These are phyloP conservation scores for Albophoma yamanashiensis DNA, from an alignment of 2,329 filamentous ascomycete genomes.

Conservation along the genomic window DNA sequence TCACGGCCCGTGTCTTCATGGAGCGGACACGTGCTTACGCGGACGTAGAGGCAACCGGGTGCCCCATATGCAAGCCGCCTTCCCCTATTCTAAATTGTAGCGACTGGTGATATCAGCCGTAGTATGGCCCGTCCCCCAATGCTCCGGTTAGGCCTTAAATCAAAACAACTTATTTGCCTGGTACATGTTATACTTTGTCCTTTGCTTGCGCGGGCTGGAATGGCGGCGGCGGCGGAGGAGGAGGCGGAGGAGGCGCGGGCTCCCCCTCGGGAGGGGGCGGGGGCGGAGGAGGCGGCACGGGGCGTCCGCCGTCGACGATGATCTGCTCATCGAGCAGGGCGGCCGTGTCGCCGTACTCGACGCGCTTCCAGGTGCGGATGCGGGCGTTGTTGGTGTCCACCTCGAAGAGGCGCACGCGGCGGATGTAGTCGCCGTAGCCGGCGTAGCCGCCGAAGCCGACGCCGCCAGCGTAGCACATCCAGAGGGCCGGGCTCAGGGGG, in stretches of 20 bases:
- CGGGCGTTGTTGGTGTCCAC: conserved; percentile 84
- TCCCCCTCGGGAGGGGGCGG: conserved; percentile 2
- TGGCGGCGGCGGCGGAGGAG: conserved; percentile 4
- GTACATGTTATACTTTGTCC: neutral
- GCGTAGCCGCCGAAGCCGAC: conserved; percentile 91
- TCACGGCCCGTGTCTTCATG: neutral
- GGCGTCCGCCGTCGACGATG: conserved; percentile 51
- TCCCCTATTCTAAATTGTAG: neutral
- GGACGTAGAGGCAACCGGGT: neutral
- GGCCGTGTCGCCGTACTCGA: conserved; percentile 54
- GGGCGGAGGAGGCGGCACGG: conserved; percentile 19
- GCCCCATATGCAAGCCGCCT: neutral
- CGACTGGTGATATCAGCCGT: neutral
- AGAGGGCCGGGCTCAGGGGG: conserved; percentile 53
- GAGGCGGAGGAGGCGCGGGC: conserved; percentile 4
- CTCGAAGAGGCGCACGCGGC: conserved; percentile 80
- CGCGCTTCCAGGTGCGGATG: conserved; percentile 84
- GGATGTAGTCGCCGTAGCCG: conserved; percentile 76
- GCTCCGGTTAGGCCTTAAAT: neutral
- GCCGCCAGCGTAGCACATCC: conserved; percentile 97
- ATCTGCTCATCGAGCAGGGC: conserved; percentile 52
- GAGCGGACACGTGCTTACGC: neutral
- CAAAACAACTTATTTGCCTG: neutral
- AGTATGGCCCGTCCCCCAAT: neutral
- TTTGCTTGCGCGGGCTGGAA: neutral